These are phyloP conservation scores for Pleurotus giganteus DNA, from an alignment of 768 basidiomycete species.

Conservation along the genomic window DNA sequence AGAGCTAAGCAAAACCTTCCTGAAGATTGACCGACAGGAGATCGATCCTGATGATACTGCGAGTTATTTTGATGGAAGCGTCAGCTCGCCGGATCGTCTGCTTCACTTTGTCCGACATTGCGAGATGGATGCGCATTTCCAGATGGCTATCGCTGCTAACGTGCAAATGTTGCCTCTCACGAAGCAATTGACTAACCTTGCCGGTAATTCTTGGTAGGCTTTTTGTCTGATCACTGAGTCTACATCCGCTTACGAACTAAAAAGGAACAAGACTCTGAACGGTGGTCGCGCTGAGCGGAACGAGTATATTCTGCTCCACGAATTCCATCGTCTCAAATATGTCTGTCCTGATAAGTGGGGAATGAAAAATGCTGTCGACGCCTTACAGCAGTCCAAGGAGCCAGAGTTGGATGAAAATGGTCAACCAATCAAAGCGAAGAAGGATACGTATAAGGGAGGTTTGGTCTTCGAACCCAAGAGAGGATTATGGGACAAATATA, in stretches of 20 bases:
- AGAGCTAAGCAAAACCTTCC: slow-evolving; percentile 92
- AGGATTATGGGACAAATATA: slow-evolving; percentile 93
- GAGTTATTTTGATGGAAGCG: slow-evolving; percentile 81
- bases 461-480: slow-evolving; percentile 96
- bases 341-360: slow-evolving; percentile 94
- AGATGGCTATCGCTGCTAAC: slow-evolving; percentile 94
- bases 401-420: slow-evolving; percentile 58
- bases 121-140: slow-evolving; percentile 93
- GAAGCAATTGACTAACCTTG: slow-evolving; percentile 89
- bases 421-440: slow-evolving; percentile 63
- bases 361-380: slow-evolving; percentile 65
- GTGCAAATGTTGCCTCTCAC: slow-evolving; percentile 94
- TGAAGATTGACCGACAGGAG: slow-evolving; percentile 85
- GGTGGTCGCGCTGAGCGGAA: slow-evolving; percentile 98
- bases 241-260: neutral
- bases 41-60: slow-evolving; percentile 96
- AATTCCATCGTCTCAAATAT: slow-evolving; percentile 95
- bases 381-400: slow-evolving; percentile 43
- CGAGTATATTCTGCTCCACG: slow-evolving; percentile 97
- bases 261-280: slow-evolving; percentile 94
- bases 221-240: neutral
- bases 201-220: slow-evolving; percentile 92
- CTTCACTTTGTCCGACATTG: slow-evolving; percentile 91
- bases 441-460: slow-evolving; percentile 98
- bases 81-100: slow-evolving; percentile 72